Evolutionary conservation across 139 green algal genomes (phyloP), one percentile per base, ranked within the genome.

Genomic region (Haematococcus lacustris): DNA sequence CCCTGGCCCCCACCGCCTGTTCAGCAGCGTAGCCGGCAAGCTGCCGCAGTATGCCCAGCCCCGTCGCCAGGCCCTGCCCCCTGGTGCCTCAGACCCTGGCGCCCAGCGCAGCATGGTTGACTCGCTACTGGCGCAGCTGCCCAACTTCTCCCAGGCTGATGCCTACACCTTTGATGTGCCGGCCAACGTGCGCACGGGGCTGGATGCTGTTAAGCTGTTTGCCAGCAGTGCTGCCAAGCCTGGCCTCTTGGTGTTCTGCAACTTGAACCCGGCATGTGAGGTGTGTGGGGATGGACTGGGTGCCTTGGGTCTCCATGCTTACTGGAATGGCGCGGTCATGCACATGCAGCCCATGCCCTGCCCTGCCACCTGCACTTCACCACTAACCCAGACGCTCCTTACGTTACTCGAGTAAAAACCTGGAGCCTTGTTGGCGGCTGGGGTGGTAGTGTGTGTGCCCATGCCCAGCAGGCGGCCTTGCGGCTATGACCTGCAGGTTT

Each of bases 171-270:
- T 73, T 41, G 73, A 78, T 62, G 73, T 78, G 47, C 73, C 73
- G 1, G 17, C n/a, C 7, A 51, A 64, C 68, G 72, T 84, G 30
- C 51, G 53, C 38, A 84, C 75, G 1, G 79, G 79, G 28, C 65
- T 78, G 71, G 70, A 81, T 35, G 79, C 74, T 1, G 75, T 84
- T 3, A 69, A 66, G 30, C 71, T 84, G 39, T 84, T 84, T 61
- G 53, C 60, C 68, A 66, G 33, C 53, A 75, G 60, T 13, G 71
- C 61, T 21, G 79, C 79, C 28, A 84, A 84, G 61, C 21, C 33
- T 1, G 79, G 79, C 4, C 74, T 84, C 60, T 78, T 84, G 38
- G 61, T 84, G 32, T 81, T 79, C 68, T 76, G 67, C 68, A 80
- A 80, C 66, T 51, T 84, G 33, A 84, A 84, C 71, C 78, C 73